phyloP scores from a whole-genome alignment of 176 grass and related monocot genomes.

The Calamus simplicifolius region DNA sequence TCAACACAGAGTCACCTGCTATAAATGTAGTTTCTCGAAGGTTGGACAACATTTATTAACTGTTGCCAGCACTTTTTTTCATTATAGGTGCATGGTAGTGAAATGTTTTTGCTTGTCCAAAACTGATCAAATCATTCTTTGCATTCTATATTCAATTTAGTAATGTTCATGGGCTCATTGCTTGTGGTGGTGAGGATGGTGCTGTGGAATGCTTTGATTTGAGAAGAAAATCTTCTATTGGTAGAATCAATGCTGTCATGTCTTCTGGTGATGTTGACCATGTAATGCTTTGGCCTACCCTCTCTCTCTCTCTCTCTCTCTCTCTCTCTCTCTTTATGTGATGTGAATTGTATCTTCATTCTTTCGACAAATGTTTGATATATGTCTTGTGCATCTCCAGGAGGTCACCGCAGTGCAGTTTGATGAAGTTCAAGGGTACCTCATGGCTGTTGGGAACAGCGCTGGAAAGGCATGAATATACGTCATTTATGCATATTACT shows the following conservation, averaged over 20 bases:
- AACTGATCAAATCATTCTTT: background rate
- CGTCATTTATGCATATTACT: slow-evolving; percentile 11
- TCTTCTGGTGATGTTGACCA: slow-evolving; percentile 62
- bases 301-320: background rate
- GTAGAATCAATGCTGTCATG: slow-evolving; percentile 61
- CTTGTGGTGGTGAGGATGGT: slow-evolving; percentile 92
- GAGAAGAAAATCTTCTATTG: slow-evolving; percentile 74
- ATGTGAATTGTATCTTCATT: background rate
- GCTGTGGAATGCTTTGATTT: slow-evolving; percentile 95
- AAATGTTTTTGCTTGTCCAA: too few species aligned
- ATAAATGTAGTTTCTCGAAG: slow-evolving; percentile 80
- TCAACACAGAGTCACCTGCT: slow-evolving; percentile 70
- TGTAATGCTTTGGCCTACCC: slow-evolving; percentile 19
- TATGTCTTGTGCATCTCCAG: slow-evolving; percentile 23
- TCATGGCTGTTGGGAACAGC: slow-evolving; percentile 75
- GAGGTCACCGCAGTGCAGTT: slow-evolving; percentile 86
- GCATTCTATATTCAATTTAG: slow-evolving; percentile 28
- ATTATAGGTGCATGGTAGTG: too few species aligned
- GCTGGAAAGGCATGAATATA: slow-evolving; percentile 57
- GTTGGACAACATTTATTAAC: slow-evolving; percentile 17
- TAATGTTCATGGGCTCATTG: slow-evolving; percentile 70
- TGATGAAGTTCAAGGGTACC: slow-evolving; percentile 83
- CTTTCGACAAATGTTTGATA: background rate
- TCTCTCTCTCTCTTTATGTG: background rate
- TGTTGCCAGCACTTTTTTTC: too few species aligned